phyloP scores from a whole-genome alignment of 345 rosid genomes.

The Eucalyptus leucophloia region DNA sequence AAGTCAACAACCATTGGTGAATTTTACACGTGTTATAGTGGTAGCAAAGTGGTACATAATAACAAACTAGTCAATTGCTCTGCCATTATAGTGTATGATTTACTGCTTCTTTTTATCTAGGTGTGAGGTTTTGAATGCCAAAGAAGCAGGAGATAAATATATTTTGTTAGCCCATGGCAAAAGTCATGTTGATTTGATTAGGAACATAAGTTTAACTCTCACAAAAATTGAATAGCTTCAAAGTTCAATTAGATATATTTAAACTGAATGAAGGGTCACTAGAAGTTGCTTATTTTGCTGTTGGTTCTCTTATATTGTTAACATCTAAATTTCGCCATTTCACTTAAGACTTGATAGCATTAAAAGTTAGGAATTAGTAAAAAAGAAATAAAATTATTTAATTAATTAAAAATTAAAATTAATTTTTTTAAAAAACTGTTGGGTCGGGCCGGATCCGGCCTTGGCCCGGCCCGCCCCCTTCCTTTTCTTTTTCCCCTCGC shows the following conservation, averaged over 20 bases:
- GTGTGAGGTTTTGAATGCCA: constrained; percentile 58
- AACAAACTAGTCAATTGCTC: not conserved
- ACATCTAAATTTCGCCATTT: too few relatives aligned
- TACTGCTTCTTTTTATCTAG: constrained; percentile 14
- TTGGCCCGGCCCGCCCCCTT: too few relatives aligned
- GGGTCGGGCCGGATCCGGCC: too few relatives aligned
- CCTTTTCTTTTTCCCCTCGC: too few relatives aligned
- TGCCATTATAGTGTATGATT: not conserved
- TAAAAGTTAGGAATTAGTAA: too few relatives aligned
- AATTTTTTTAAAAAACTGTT: too few relatives aligned
- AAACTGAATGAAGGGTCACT: constrained; percentile 75
- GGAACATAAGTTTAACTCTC: constrained; percentile 47
- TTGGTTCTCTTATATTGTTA: constrained; percentile 20
- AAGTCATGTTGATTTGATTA: constrained; percentile 51
- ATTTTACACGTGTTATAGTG: not conserved
- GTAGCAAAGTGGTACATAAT: not conserved
- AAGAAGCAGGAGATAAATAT: constrained; percentile 52
- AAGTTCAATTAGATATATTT: constrained; percentile 67
- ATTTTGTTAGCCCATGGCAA: constrained; percentile 45
- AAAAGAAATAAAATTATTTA: too few relatives aligned
- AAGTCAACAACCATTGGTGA: not conserved
- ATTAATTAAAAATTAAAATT: too few relatives aligned
- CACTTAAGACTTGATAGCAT: too few relatives aligned
- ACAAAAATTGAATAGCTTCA: constrained; percentile 36
- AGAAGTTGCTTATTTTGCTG: constrained; percentile 73